phyloP scores from a whole-genome alignment of 768 basidiomycete species.

The Tubosaeta brunneosetosa region DNA sequence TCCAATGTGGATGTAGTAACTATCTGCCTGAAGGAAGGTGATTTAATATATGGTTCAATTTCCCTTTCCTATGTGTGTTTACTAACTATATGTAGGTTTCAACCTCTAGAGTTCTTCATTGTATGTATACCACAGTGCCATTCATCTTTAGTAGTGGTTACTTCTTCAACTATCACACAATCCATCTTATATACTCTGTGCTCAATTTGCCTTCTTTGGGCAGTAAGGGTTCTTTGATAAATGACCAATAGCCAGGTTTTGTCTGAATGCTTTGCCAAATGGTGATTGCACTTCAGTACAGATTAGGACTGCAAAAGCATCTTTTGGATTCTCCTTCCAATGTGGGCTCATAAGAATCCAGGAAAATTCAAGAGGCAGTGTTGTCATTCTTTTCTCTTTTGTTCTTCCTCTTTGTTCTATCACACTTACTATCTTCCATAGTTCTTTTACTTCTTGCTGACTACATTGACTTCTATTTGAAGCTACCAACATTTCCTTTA shows the following conservation, averaged over 20 bases:
- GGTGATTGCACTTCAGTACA: background rate
- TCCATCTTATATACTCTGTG: background rate
- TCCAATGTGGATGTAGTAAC: background rate
- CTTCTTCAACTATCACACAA: background rate
- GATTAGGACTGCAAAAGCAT: background rate
- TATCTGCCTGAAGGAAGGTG: background rate
- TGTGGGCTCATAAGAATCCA: too few species aligned
- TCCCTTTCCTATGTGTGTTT: too few species aligned
- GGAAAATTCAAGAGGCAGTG: too few species aligned
- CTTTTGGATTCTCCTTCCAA: too few species aligned
- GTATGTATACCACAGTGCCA: background rate
- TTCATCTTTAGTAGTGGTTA: background rate
- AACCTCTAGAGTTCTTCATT: background rate
- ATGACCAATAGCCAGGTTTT: background rate
- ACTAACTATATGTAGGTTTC: background rate
- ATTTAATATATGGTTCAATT: background rate
- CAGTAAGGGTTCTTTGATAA: background rate
- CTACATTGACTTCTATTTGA: too few species aligned
- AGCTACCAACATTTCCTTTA: too few species aligned
- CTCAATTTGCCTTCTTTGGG: background rate
- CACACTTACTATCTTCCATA: too few species aligned
- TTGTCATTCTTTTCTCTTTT: too few species aligned
- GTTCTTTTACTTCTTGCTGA: too few species aligned
- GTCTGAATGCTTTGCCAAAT: background rate
- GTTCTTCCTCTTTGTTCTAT: too few species aligned